Percentiles rank a stretch among this genome's conserved stretches.
phyloP scores from a whole-genome alignment of 805 yeast genomes.

The Monosporozyma aquatica region DNA sequence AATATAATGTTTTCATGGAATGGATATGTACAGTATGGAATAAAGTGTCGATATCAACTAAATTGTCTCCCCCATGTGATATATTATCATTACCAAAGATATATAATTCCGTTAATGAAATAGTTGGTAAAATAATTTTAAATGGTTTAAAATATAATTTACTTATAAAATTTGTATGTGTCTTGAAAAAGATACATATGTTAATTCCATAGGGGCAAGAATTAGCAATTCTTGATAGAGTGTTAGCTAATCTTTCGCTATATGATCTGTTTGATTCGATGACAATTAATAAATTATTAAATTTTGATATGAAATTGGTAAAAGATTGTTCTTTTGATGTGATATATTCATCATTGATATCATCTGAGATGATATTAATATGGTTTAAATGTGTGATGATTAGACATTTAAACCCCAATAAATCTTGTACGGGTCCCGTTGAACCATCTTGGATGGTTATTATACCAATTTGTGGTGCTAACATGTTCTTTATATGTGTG shows the following conservation, averaged over 20 bases:
- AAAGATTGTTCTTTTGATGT: conserved; percentile 1
- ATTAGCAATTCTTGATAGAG: conserved; percentile 11
- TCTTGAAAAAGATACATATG: conserved; percentile 19
- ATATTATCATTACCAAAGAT: conserved; percentile 13
- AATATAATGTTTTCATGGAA: conserved; percentile 14
- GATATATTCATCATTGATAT: conserved; percentile 4
- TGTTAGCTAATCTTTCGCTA: conserved; percentile 16
- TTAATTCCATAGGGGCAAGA: conserved; percentile 8
- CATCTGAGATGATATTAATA: conserved; percentile 10
- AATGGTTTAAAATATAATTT: conserved; percentile 23
- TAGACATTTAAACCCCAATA: conserved; percentile 12
- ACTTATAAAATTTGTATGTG: conserved; percentile 19
- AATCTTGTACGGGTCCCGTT: not conserved
- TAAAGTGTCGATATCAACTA: conserved; percentile 20
- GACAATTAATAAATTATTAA: conserved; percentile 14
- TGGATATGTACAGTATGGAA: conserved; percentile 20
- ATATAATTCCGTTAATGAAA: conserved; percentile 22
- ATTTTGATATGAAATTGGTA: conserved; percentile 8
- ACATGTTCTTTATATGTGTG: conserved; percentile 7
- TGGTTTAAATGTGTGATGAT: conserved; percentile 9
- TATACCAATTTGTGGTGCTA: conserved; percentile 17
- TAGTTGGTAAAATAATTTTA: conserved; percentile 2
- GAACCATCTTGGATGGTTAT: conserved; percentile 16
- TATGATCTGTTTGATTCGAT: conserved; percentile 18
- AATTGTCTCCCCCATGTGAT: conserved; percentile 5